These are phyloP conservation scores for Coemansia sp. DNA, from an alignment of 192 early-diverging fungal genomes.

Conservation along the genomic window DNA sequence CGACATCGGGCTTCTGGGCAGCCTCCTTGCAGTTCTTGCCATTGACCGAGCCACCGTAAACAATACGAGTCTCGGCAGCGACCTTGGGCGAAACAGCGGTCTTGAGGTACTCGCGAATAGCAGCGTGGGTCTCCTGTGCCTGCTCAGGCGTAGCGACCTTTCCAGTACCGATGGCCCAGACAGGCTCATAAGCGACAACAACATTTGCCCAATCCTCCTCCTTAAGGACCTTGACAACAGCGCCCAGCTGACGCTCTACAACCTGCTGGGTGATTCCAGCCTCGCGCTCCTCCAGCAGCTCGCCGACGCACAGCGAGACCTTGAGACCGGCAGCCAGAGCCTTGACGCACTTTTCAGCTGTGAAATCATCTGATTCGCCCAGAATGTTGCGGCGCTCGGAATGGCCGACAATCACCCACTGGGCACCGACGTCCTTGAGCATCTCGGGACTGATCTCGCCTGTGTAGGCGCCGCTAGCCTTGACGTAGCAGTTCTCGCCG, in stretches of 20 bases:
- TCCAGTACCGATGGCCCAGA: conserved; percentile 99
- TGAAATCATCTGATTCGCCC: conserved; percentile 82
- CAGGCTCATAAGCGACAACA: conserved; percentile 99
- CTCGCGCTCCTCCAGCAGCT: conserved; percentile 95
- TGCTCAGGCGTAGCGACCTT: conserved; percentile 94
- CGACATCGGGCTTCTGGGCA: conserved; percentile 85
- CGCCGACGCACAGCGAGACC: conserved; percentile 95
- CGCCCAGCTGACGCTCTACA: conserved; percentile 86
- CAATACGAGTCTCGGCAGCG: conserved; percentile 88
- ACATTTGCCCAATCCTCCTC: conserved; percentile 85
- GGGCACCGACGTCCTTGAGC: conserved; percentile 92
- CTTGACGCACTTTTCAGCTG: conserved; percentile 87
- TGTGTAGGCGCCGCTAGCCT: conserved; percentile 91
- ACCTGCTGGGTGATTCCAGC: conserved; percentile 83
- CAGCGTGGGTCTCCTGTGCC: conserved; percentile 94
- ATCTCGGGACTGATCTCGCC: conserved; percentile 95
- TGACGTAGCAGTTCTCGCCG: conserved; percentile 92
- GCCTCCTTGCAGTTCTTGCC: conserved; percentile 82
- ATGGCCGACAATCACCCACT: conserved; percentile 98
- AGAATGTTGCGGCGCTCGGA: conserved; percentile 97
- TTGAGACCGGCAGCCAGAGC: conserved; percentile 86
- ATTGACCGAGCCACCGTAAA: conserved; percentile 97
- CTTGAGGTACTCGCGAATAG: conserved; percentile 85
- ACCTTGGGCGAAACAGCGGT: conserved; percentile 82
- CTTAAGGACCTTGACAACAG: conserved; percentile 72